These are phyloP conservation scores for Curvularia sp. DNA, from an alignment of 2,329 filamentous ascomycete species.

Conservation along the genomic window DNA sequence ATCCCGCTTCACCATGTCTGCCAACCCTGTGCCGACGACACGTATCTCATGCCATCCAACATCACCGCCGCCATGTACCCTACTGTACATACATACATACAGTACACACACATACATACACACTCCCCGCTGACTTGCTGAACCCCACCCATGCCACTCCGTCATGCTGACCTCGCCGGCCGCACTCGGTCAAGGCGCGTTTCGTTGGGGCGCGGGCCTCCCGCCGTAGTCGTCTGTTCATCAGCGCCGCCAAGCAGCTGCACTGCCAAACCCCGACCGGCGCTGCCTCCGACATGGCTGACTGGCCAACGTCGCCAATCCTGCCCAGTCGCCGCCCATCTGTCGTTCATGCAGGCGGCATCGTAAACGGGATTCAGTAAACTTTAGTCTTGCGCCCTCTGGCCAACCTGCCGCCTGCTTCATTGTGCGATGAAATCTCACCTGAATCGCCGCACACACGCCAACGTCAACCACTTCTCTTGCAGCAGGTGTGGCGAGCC, in stretches of 20 bases:
- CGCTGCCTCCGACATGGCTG: conserved; percentile 19
- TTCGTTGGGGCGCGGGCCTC: conserved; percentile 19
- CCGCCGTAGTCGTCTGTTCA: conserved; percentile 22
- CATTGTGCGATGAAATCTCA: conserved; percentile 2
- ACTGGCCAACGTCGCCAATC: conserved; percentile 24
- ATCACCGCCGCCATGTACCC: no score
- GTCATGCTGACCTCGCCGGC: no score
- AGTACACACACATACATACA: neutral
- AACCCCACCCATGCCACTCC: no score
- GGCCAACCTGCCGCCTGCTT: neutral
- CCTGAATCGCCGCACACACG: conserved; percentile 9
- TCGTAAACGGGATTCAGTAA: neutral
- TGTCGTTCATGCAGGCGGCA: neutral
- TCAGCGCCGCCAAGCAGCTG: conserved; percentile 25
- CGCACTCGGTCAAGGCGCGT: conserved; percentile 14
- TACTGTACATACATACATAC: neutral
- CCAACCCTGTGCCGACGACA: neutral
- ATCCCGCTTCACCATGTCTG: conserved; percentile 1
- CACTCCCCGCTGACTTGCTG: neutral
- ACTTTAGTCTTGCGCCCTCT: neutral
- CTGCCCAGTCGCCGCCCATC: neutral
- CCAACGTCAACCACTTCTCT: conserved; percentile 5
- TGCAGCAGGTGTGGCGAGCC: conserved; percentile 35
- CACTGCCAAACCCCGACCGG: conserved; percentile 21
- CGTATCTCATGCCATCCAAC: neutral